Base-by-base conservation (phyloP, 2,329 filamentous ascomycete species). In the Arachnomyces sp. region DNA sequence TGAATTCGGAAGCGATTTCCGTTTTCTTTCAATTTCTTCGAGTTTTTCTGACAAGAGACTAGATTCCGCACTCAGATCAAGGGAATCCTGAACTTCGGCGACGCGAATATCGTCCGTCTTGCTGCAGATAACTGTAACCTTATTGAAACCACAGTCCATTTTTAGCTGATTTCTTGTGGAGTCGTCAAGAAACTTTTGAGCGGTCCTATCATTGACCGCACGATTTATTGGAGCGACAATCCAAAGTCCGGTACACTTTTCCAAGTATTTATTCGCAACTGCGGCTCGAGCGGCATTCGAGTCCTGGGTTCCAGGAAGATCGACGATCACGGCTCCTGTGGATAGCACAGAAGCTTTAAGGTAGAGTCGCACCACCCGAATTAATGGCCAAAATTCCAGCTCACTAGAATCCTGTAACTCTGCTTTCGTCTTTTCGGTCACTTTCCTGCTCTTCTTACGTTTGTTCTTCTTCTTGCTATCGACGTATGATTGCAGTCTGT, bases 71-170 rank as follows among this genome's bases (percentile, higher is more conserved):
- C 61, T 55, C 2, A 70, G 51, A 1, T 50, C 53, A 4, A 74
- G 54, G 13, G 52, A 61, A 9, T 63, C 57, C 49, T 62, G 32
- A 59, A 67, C 68, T 40, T 75, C 69, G 0, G 56, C 64, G 3
- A 70, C 56, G 6, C 63, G 70, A 7, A 82, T 77, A 32, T 81
- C 75, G 51, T 82, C 79, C 0, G 75, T 78, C 51, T 81, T 82
- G 12, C 68, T 73, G 50, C 77, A 81, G 11, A 82, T 74, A 44
- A 82, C 81, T 0, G 74, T 78, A 2, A 80, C 63, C 2, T 61
- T 65, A 5, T 61, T 67, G 39, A 75, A 75, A 0, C 62, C 67
- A 2, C 74, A 72, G 43, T 82, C 78, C 49, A 74, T 74, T 42
- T 78, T 74, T 3, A 82, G 59, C 47, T 81, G 78, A 0, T 71